A percentile compares a stretch with the other conserved stretches of the same genome.
These are phyloP conservation scores for Penicillium concentricum DNA, from an alignment of 2,329 filamentous ascomycete species.

Conservation along the genomic window DNA sequence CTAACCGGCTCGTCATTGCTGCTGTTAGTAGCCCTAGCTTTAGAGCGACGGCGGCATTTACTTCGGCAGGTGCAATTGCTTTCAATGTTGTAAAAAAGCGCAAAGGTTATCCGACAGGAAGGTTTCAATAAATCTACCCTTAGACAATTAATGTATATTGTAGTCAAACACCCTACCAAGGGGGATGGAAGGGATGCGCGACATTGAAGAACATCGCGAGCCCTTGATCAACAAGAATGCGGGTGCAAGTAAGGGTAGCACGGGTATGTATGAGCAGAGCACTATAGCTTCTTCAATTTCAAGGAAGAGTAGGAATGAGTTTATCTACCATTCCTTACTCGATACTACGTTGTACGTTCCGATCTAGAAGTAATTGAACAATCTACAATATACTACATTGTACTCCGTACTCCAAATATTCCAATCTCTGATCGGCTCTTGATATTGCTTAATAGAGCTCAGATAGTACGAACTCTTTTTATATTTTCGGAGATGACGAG, in stretches of 20 bases:
- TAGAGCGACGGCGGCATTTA: not conserved
- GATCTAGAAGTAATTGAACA: not conserved
- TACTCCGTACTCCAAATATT: not conserved
- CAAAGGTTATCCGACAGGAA: not conserved
- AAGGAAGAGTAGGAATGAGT: constrained; percentile 3
- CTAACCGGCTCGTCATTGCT: not conserved
- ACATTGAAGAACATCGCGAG: constrained; percentile 24
- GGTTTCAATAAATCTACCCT: constrained; percentile 9
- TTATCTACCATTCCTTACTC: constrained; percentile 23
- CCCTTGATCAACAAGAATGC: constrained; percentile 26
- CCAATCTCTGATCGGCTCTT: not conserved
- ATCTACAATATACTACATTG: not conserved
- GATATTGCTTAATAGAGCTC: not conserved
- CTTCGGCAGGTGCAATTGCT: not conserved
- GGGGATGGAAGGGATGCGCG: constrained; percentile 27
- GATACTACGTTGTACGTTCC: constrained; percentile 13
- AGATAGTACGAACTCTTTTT: not conserved
- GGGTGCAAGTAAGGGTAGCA: constrained; percentile 25
- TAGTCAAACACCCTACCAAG: constrained; percentile 17
- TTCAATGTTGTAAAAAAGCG: not conserved
- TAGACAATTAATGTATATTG: constrained; percentile 18
- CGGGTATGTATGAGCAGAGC: constrained; percentile 10
- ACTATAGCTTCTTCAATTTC: not conserved
- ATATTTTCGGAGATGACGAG: constrained; percentile 5
- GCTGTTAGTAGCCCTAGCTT: not conserved